Evolutionary conservation across 2,329 filamentous ascomycete genomes (phyloP), one percentile per base, ranked within the genome.

Genomic region (Aspergillus sp.): DNA sequence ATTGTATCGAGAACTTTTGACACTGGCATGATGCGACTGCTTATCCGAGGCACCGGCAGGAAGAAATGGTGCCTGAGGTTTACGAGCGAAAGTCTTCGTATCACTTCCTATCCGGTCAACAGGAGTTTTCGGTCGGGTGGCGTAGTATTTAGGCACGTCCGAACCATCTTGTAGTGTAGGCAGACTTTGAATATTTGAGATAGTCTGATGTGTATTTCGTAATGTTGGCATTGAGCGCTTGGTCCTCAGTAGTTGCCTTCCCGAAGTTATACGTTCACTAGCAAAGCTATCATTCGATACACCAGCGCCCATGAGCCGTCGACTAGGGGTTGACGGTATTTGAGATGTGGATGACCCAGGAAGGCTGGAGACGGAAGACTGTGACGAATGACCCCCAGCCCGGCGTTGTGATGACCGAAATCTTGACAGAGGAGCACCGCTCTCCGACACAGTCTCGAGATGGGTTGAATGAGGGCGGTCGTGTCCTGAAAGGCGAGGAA

Each of bases 391-490:
- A 27, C 75, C 71, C 11, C 86, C 86, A 27, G 91, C 73, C 58
- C 89, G 84, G 3, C 89, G 91, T 63, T 86, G 85, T 44, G 89
- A 86, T 64, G 87, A 82, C 59, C 86, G 84, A 64, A 82, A 82
- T 62, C 83, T 85, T 44, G 82, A 79, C 51, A 90, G 84, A 19
- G 90, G 86, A 3, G 88, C 91, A 54, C 92, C 92, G 65, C 88
- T 92, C 77, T 98, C 94, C 41, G 92, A 96, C 5, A 98, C 92
- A 21, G 94, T 92, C 72, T 96, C 94, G n/a, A 98, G 83, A 17
- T 77, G 71, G 15, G 89, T 88, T 10, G 90, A 90, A 66, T 87
- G 85, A 5, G 88, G 85, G 56, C 89, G 84, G 70, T 91, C 89
- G 74, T 90, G 88, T 61, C 82, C 83, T 58, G 89, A 82, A 38